Percentiles rank a stretch among this genome's conserved stretches.
phyloP scores from a whole-genome alignment of 257 asterid species.

The Euphrasia confusa region DNA sequence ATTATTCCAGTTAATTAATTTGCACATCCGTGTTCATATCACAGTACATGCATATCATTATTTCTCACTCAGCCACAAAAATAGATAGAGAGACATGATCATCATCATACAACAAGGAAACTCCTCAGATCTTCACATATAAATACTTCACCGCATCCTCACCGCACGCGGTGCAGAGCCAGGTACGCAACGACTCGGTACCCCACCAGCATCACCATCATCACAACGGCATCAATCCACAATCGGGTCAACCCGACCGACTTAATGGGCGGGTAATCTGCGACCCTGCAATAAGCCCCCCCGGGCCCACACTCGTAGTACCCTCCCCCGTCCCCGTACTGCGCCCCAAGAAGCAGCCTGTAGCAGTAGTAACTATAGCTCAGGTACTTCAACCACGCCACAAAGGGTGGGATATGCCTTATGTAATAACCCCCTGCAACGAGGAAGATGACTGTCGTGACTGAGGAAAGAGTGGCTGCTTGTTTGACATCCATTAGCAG shows the following conservation, averaged over 20 bases:
- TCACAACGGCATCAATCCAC: slow-evolving; percentile 60
- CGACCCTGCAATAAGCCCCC: slow-evolving; percentile 66
- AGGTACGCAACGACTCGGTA: slow-evolving; percentile 77
- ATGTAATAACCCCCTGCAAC: slow-evolving; percentile 96
- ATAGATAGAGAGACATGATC: no score
- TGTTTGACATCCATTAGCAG: slow-evolving; percentile 93
- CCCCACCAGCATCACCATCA: slow-evolving; percentile 77
- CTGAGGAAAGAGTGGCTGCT: slow-evolving; percentile 94
- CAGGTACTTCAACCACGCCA: slow-evolving; percentile 74
- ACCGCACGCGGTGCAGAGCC: slow-evolving; percentile 66
- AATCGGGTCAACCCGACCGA: slow-evolving; percentile 64
- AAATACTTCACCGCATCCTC: slow-evolving; percentile 21
- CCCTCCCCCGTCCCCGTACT: slow-evolving; percentile 52
- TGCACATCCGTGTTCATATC: no score
- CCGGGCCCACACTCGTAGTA: slow-evolving; percentile 57
- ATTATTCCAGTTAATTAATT: no score
- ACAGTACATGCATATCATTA: no score
- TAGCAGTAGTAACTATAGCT: slow-evolving; percentile 90
- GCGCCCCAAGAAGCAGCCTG: slow-evolving; percentile 86
- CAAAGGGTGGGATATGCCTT: slow-evolving; percentile 82
- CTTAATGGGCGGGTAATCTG: slow-evolving; percentile 67
- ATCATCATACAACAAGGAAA: no score
- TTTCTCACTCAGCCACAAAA: no score
- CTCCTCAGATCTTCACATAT: no score
- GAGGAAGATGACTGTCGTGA: slow-evolving; percentile 79